Percentiles rank a stretch among this genome's conserved stretches.
Evolutionary conservation across 139 green algal genomes (phyloP).

Genomic region (Chlorella sp.): DNA sequence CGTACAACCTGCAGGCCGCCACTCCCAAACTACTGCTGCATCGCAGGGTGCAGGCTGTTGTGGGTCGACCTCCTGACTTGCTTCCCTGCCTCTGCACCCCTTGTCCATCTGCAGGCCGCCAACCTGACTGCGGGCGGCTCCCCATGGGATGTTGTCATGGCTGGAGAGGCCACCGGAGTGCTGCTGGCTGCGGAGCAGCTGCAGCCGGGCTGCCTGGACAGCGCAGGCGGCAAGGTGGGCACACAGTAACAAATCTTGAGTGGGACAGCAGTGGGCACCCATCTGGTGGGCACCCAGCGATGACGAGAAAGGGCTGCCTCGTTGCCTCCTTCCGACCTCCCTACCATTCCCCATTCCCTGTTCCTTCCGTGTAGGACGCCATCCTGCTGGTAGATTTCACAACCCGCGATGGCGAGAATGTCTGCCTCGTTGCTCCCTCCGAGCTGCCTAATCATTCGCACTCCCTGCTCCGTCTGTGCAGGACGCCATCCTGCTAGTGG

Average conservation of each 20-base stretch:
- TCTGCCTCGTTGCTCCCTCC: background rate
- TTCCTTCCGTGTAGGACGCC: background rate
- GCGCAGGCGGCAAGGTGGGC: background rate
- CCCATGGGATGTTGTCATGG: constrained; percentile 89
- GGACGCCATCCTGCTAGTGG: constrained; percentile 71
- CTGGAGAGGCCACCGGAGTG: constrained; percentile 62
- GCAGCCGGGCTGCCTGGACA: constrained; percentile 61
- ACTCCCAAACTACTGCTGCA: no score
- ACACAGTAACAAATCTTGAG: background rate
- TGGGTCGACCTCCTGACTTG: no score
- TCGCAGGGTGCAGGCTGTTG: no score
- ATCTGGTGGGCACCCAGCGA: background rate
- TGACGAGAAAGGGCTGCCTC: background rate
- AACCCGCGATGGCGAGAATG: background rate
- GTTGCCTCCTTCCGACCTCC: background rate
- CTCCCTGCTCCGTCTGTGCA: background rate
- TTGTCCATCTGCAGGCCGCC: background rate
- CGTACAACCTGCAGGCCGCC: no score
- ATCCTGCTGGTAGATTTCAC: no score
- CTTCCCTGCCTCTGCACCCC: background rate
- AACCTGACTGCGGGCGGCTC: constrained; percentile 7
- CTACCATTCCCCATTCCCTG: background rate
- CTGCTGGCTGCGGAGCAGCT: constrained; percentile 73
- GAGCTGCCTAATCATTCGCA: background rate
- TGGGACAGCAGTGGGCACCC: background rate